A percentile compares a stretch with the other conserved stretches of the same genome.
These are phyloP conservation scores for Narthecium ossifragum DNA, from an alignment of 106 monocot species.

Conservation along the genomic window DNA sequence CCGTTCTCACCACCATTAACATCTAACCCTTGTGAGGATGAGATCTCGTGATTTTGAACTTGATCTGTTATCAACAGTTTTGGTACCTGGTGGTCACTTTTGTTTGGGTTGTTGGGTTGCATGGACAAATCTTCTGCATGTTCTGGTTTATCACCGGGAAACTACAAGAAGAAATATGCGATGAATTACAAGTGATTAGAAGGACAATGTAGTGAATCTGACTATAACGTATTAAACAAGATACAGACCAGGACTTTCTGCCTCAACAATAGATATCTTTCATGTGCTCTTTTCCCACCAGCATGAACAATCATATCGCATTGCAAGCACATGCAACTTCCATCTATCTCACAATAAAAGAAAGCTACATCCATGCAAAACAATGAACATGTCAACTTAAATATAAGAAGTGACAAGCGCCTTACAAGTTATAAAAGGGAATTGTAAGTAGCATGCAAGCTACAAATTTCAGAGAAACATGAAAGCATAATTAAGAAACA, in stretches of 20 bases:
- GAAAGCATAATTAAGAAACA: too few relatives aligned
- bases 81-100: slow-evolving; percentile 19
- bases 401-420: too few relatives aligned
- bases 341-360: slow-evolving; percentile 95
- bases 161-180: too few relatives aligned
- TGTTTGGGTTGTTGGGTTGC: slow-evolving; percentile 29
- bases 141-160: slow-evolving; percentile 63
- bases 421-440: too few relatives aligned
- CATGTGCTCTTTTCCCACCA: slow-evolving; percentile 90
- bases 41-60: slow-evolving; percentile 21
- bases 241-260: slow-evolving; percentile 75
- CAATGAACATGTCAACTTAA: too few relatives aligned
- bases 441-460: too few relatives aligned
- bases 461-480: too few relatives aligned
- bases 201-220: not conserved
- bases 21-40: slow-evolving; percentile 14
- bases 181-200: not conserved
- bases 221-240: too few relatives aligned
- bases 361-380: slow-evolving; percentile 69
- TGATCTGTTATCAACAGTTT: slow-evolving; percentile 23
- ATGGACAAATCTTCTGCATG: slow-evolving; percentile 32
- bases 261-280: slow-evolving; percentile 78
- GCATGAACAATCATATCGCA: slow-evolving; percentile 97
- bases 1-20: slow-evolving; percentile 17
- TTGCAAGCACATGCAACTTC: slow-evolving; percentile 89